phyloP scores from a whole-genome alignment of 495 filamentous ascomycete genomes.

The Pyrenula massariospora region DNA sequence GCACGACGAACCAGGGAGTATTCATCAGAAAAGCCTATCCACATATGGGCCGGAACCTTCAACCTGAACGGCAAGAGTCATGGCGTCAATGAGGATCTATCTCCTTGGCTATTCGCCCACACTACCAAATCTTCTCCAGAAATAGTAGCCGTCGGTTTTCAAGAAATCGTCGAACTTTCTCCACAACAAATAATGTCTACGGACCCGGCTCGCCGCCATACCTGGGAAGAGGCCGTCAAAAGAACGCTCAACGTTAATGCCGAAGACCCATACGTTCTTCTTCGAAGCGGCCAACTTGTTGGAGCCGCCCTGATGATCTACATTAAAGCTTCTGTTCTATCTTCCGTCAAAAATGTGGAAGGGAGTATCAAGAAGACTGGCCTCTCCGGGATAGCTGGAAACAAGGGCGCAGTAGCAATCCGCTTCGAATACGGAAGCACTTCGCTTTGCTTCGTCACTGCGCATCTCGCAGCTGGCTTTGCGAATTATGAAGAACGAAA shows the following conservation, averaged over 20 bases:
- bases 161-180: slow-evolving; percentile 93
- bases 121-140: slow-evolving; percentile 47
- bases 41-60: slow-evolving; percentile 81
- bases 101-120: slow-evolving; percentile 65
- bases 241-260: slow-evolving; percentile 62
- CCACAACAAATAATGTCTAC: slow-evolving; percentile 99
- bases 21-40: slow-evolving; percentile 35
- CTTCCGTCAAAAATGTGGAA: slow-evolving; percentile 88
- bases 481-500: slow-evolving; percentile 96
- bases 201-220: slow-evolving; percentile 71
- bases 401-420: slow-evolving; percentile 96
- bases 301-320: slow-evolving; percentile 87
- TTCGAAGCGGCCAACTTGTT: slow-evolving; percentile 89
- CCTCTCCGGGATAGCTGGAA: slow-evolving; percentile 92
- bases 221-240: slow-evolving; percentile 77
- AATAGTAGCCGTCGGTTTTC: slow-evolving; percentile 83
- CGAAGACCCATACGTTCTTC: slow-evolving; percentile 72
- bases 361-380: slow-evolving; percentile 95
- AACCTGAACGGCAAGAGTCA: slow-evolving; percentile 81
- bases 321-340: slow-evolving; percentile 64
- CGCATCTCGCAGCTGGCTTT: slow-evolving; percentile 93
- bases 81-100: slow-evolving; percentile 68
- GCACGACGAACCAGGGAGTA: slow-evolving; percentile 42
- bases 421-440: slow-evolving; percentile 92
- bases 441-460: slow-evolving; percentile 88